Evolutionary conservation across 2,329 filamentous ascomycete genomes (phyloP).

Genomic region (Botrytis paeoniae): DNA sequence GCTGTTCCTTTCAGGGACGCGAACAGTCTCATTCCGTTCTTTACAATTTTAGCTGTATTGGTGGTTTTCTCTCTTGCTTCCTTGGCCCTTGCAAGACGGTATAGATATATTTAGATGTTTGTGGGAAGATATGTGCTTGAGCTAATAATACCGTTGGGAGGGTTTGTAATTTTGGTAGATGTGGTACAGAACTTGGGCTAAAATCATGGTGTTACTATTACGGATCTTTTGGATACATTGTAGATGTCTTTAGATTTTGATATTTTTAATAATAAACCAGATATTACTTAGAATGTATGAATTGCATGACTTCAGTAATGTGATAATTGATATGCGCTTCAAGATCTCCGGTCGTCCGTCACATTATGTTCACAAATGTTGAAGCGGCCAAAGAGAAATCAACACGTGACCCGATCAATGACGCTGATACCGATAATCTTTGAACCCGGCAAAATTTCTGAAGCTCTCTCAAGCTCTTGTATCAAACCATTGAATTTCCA

Average conservation of each 20-base stretch:
- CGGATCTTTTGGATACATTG: conserved; percentile 2
- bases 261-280: conserved; percentile 1
- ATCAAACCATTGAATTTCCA: neutral
- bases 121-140: neutral
- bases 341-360: neutral
- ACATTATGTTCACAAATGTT: neutral
- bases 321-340: neutral
- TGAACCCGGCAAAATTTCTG: conserved; percentile 4
- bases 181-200: neutral
- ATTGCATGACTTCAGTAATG: neutral
- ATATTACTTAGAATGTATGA: neutral
- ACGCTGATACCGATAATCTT: conserved; percentile 2
- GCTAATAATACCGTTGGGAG: neutral
- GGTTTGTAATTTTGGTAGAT: neutral
- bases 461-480: neutral
- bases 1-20: conserved; percentile 59
- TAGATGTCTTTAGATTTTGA: conserved; percentile 10
- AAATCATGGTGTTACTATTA: neutral
- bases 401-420: neutral
- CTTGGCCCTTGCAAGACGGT: conserved; percentile 30
- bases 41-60: conserved; percentile 58
- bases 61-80: conserved; percentile 45
- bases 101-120: conserved; percentile 34
- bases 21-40: conserved; percentile 53
- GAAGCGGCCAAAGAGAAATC: too few relatives aligned